Conservation (phyloP, 768 basidiomycete genomes). For the Rhizopogon vulgaris region DNA sequence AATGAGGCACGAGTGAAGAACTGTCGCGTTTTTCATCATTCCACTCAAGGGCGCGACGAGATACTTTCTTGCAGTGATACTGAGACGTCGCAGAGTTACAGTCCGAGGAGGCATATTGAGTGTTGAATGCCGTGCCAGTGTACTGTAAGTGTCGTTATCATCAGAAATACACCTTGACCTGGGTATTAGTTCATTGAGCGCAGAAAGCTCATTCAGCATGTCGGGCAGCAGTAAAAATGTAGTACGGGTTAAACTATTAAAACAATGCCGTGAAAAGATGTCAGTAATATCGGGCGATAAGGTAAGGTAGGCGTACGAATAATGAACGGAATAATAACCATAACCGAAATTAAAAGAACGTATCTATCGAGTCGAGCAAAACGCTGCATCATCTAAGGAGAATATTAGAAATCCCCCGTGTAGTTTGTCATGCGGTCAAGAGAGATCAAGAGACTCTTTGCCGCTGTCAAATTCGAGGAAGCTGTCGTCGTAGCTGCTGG, state of each 20-base stretch:
- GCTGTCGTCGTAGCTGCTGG: slow-evolving; percentile 24
- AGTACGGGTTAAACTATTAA: slow-evolving; percentile 10
- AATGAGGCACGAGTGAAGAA: too few species aligned
- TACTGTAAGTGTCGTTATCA: too few species aligned
- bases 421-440: slow-evolving; percentile 30
- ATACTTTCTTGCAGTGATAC: too few species aligned
- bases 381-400: not conserved
- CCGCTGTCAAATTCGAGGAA: slow-evolving; percentile 36
- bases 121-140: too few species aligned
- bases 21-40: too few species aligned
- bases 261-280: slow-evolving; percentile 7
- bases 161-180: too few species aligned
- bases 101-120: too few species aligned
- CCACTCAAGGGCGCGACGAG: too few species aligned
- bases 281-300: slow-evolving; percentile 3
- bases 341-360: slow-evolving; percentile 3
- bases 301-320: slow-evolving; percentile 6
- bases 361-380: not conserved
- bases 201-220: too few species aligned
- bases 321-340: slow-evolving; percentile 9
- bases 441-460: slow-evolving; percentile 34
- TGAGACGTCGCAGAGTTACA: too few species aligned
- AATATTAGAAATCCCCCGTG: slow-evolving; percentile 8
- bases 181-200: too few species aligned
- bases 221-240: not conserved